Evolutionary conservation across 169 alveolate genomes (phyloP).

Genomic region (Cryptosporidium sp.): DNA sequence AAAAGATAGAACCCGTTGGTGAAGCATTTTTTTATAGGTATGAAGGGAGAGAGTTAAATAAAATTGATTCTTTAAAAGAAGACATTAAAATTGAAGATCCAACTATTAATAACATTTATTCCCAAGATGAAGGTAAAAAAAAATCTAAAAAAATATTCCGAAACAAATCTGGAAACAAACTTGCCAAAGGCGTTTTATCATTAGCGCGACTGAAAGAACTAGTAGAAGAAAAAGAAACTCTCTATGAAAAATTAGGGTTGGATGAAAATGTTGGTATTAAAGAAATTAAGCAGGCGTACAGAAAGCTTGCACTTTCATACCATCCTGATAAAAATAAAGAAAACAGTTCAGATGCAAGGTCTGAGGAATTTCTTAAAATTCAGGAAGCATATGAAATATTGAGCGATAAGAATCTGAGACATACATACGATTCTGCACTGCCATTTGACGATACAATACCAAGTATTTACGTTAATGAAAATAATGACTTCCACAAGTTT

Average conservation of each 20-base stretch:
- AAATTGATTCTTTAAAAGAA: not conserved
- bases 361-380: slow-evolving; percentile 83
- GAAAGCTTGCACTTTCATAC: slow-evolving; percentile 77
- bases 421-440: slow-evolving; percentile 91
- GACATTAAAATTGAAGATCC: not conserved
- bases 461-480: slow-evolving; percentile 81
- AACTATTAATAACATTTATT: not conserved
- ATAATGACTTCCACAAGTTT: slow-evolving; percentile 81
- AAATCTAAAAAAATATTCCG: not conserved
- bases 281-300: slow-evolving; percentile 83
- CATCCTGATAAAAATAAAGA: slow-evolving; percentile 85
- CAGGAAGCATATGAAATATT: slow-evolving; percentile 93
- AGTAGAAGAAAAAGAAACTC: slow-evolving; percentile 38
- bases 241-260: slow-evolving; percentile 80
- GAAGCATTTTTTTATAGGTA: slow-evolving; percentile 47
- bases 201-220: slow-evolving; percentile 37
- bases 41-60: slow-evolving; percentile 6
- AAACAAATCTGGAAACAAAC: slow-evolving; percentile 25
- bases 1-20: slow-evolving; percentile 61
- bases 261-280: slow-evolving; percentile 76
- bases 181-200: not conserved
- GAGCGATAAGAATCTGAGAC: slow-evolving; percentile 88
- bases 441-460: slow-evolving; percentile 95
- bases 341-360: slow-evolving; percentile 13
- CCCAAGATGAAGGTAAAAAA: not conserved